These are phyloP conservation scores for Talaromyces verruculosus DNA, from an alignment of 2,329 filamentous ascomycete genomes.

Conservation along the genomic window DNA sequence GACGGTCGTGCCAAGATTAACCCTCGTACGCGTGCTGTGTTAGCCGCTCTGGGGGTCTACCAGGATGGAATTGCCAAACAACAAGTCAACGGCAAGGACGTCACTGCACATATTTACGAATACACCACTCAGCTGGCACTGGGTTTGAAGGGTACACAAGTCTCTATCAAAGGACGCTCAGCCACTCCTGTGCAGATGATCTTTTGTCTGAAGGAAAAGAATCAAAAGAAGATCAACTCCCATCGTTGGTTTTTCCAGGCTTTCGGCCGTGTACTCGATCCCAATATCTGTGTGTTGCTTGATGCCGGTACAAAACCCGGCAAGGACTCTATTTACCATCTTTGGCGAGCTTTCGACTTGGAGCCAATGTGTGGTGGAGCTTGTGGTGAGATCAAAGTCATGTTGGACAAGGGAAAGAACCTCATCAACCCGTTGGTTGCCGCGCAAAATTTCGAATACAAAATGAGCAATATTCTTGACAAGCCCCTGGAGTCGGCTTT, in stretches of 20 bases:
- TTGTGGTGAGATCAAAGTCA: conserved; percentile 98
- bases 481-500: conserved; percentile 97
- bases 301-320: conserved; percentile 96
- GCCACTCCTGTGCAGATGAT: conserved; percentile 92
- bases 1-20: conserved; percentile 98
- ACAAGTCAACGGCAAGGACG: conserved; percentile 93
- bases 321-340: conserved; percentile 90
- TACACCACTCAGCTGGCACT: conserved; percentile 63
- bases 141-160: conserved; percentile 85
- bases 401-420: conserved; percentile 83
- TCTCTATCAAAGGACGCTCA: conserved; percentile 76
- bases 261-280: conserved; percentile 86
- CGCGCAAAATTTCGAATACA: conserved; percentile 99
- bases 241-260: conserved; percentile 99
- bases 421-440: conserved; percentile 91
- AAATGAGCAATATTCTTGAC: conserved; percentile 99
- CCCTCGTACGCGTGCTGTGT: conserved; percentile 78
- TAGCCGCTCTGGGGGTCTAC: conserved; percentile 93
- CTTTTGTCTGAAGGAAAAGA: conserved; percentile 98
- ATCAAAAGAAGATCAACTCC: conserved; percentile 99
- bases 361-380: conserved; percentile 97
- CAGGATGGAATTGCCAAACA: conserved; percentile 99
- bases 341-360: conserved; percentile 98
- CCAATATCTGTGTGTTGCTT: conserved; percentile 93
- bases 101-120: conserved; percentile 96